A percentile compares a stretch with the other conserved stretches of the same genome.
Conservation (phyloP, 495 filamentous ascomycete genomes). For the Neurospora terricola region DNA sequence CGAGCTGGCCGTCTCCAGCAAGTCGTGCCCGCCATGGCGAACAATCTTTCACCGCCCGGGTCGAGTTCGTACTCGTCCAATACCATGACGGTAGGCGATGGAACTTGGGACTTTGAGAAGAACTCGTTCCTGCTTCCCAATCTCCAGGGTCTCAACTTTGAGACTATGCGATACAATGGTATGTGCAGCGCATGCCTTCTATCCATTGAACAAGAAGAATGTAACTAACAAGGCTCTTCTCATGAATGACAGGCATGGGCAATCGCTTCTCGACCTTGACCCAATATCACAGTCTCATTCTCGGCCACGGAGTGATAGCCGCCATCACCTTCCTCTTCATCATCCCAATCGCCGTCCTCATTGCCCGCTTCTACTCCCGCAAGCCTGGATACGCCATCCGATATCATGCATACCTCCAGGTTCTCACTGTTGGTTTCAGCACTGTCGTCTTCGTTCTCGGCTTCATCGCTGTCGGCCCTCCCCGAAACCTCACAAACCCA, state of each 20-base stretch:
- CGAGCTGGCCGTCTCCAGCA: constrained; percentile 10
- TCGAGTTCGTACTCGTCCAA: constrained; percentile 75
- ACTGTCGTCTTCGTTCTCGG: constrained; percentile 71
- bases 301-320: constrained; percentile 75
- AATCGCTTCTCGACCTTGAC: constrained; percentile 71
- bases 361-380: constrained; percentile 56
- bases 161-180: constrained; percentile 96
- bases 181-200: constrained; percentile 14
- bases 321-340: constrained; percentile 81
- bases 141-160: constrained; percentile 77
- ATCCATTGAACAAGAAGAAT: background rate
- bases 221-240: constrained; percentile 1
- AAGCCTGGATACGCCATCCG: constrained; percentile 59
- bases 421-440: constrained; percentile 61
- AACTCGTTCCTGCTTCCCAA: constrained; percentile 87
- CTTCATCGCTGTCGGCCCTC: constrained; percentile 67
- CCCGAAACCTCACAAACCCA: constrained; percentile 77
- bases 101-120: constrained; percentile 76
- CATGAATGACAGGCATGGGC: constrained; percentile 60
- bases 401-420: constrained; percentile 76
- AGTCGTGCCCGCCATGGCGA: constrained; percentile 35
- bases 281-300: constrained; percentile 69
- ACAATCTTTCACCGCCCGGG: constrained; percentile 61
- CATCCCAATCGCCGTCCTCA: constrained; percentile 67
- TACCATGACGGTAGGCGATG: constrained; percentile 79